A percentile compares a stretch with the other conserved stretches of the same genome.
Conservation (phyloP, 345 rosid genomes). For the Diplotaxis tenuifolia region DNA sequence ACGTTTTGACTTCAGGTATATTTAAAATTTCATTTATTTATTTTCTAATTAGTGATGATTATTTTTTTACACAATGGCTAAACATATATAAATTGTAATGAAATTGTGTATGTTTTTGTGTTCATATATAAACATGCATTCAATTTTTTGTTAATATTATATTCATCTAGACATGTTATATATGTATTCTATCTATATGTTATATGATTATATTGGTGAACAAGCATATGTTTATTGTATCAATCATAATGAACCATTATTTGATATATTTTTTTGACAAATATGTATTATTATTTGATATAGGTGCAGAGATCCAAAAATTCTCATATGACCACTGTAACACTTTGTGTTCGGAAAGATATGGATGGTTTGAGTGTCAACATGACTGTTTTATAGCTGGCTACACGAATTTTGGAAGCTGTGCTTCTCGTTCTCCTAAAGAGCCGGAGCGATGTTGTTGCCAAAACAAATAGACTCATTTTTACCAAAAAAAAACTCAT, state of each 20-base stretch:
- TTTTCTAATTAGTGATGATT: too few relatives aligned
- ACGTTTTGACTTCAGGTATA: background rate
- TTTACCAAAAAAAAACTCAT: background rate
- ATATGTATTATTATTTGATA: background rate
- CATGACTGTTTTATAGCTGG: background rate
- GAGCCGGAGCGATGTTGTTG: background rate
- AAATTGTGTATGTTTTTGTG: background rate
- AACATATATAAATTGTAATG: too few relatives aligned
- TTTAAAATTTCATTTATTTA: too few relatives aligned
- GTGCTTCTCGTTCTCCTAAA: background rate
- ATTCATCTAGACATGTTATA: too few relatives aligned
- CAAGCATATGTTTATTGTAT: too few relatives aligned
- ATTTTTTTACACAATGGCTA: too few relatives aligned
- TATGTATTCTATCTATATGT: too few relatives aligned
- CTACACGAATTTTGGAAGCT: background rate
- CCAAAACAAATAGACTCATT: background rate
- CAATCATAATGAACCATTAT: too few relatives aligned
- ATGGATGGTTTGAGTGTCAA: background rate
- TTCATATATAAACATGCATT: background rate
- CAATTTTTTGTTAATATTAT: too few relatives aligned
- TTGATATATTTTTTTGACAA: too few relatives aligned
- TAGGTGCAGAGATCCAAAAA: background rate
- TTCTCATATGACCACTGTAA: background rate
- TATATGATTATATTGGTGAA: too few relatives aligned
- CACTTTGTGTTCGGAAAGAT: background rate